Conservation (phyloP, 495 filamentous ascomycete genomes). For the Tuber umbilicatum region DNA sequence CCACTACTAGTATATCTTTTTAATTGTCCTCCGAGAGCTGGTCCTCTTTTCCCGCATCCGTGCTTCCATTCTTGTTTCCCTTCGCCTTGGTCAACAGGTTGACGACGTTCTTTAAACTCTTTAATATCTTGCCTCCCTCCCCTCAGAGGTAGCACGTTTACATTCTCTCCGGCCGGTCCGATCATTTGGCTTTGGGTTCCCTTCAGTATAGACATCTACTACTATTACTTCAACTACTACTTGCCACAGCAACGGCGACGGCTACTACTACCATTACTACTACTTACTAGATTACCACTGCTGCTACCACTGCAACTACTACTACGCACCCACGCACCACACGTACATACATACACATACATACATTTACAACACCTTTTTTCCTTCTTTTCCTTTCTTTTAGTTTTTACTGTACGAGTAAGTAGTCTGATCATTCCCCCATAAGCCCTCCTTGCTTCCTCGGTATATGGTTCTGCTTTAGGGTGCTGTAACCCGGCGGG, state of each 20-base stretch:
- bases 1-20: neutral
- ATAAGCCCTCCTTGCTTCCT: conserved; percentile 33
- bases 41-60: conserved; percentile 18
- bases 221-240: neutral
- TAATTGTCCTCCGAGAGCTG: conserved; percentile 18
- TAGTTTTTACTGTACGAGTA: conserved; percentile 8
- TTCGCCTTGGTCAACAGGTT: conserved; percentile 29
- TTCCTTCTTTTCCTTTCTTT: conserved; percentile 17
- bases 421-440: conserved; percentile 2
- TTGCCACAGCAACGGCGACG: neutral
- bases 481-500: conserved; percentile 32
- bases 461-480: conserved; percentile 30
- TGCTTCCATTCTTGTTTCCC: conserved; percentile 10
- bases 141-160: conserved; percentile 22
- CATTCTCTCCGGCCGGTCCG: conserved; percentile 34
- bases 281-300: neutral
- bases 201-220: neutral
- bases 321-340: neutral
- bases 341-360: conserved; percentile 8
- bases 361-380: conserved; percentile 24
- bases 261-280: neutral
- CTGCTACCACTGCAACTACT: neutral
- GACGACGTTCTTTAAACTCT: conserved; percentile 35
- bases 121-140: conserved; percentile 25
- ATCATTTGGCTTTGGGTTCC: conserved; percentile 27